Evolutionary conservation across 2,329 filamentous ascomycete species (phyloP), one percentile per base, ranked within the genome.

Genomic region (Aspergillus sojae): DNA sequence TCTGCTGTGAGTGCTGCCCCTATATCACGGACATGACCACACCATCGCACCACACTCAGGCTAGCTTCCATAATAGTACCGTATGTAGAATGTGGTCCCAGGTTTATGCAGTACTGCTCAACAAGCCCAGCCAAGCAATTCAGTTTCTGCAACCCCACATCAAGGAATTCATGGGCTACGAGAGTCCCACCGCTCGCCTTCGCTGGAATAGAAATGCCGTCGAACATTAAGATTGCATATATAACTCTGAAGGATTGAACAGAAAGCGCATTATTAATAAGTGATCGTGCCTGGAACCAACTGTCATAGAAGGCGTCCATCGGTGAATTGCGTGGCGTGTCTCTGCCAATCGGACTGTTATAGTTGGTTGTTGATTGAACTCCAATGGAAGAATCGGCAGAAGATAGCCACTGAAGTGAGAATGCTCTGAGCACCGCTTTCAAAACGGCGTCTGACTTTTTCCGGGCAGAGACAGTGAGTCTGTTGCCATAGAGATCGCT

Each of bases 1-100:
- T 66, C 32, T 26, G 53, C 61, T 19, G 65, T 62, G 4, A 72
- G 63, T 19, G 66, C 67, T 34, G 69, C 71, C 12, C 70, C 71
- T 11, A 66, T 70, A 41, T 72, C 70, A 19, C 71, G 71, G 34
- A 72, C 65, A 58, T 71, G 72, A 1, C 57, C 68, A 58, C 68
- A 65, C 71, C 70, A 71, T 6, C 67, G 66, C 21, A 70, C 39
- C 34, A 71, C 46, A 28, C 54, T 66, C 30, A 72, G 54, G 19
- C 70, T 68, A 23, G 69, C 60, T 11, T 71, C 66, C n/a, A 65
- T 54, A 14, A 71, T 62, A 21, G 48, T 45, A 9, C 57, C 56
- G 48, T 72, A 71, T 30, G 48, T 56, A 2, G 70, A 72, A 6
- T 60, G 63, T 11, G 66, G 60, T 0, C 70, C 70, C 10, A 72